Evolutionary conservation across 2,329 filamentous ascomycete species (phyloP), one percentile per base, ranked within the genome.

Genomic region (Chaetomium strumarium): DNA sequence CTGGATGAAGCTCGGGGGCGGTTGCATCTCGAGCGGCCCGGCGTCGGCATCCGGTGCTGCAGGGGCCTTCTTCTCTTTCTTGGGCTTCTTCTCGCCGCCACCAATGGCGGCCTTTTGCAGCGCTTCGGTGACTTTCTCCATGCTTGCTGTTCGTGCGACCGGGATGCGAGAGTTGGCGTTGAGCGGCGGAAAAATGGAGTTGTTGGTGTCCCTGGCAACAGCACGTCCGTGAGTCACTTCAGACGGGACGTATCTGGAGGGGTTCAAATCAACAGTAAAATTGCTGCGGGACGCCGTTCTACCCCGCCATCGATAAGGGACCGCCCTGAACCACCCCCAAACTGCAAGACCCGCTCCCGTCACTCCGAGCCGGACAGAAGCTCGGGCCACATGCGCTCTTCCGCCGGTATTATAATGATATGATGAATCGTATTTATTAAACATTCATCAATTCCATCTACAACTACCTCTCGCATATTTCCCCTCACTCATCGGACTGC

Each of bases 1-100:
- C 65, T 91, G 76, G 58, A 97, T 83, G 70, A 88, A 96, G 55
- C 85, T 83, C 52, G 91, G 86, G 17, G 82, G 76, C 29, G 72
- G 77, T 61, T 67, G 70, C 66, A 72, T 67, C 71, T 79, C 75
- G 55, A 79, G 66, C 37, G 74, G 70, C 12, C 71, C 72, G 19
- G 70, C 62, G 47, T 65, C 68, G 49, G 64, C 61, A 53, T 67
- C 69, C 50, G 65, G 67, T 55, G 63, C 66, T 51, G 62, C 68
- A 60, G 68, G 76, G 64, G 74, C 75, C 63, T 77, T 77, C 69
- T 82, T 79, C 63, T 77, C 65, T 61, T 72, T 70, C 63, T 72
- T 74, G 61, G 59, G 58, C 61, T 67, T 70, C 62, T 64, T 66
- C 19, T 60, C 58, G 39, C 51, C 59, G 61, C 63, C 63, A 64